Conservation (phyloP, 768 basidiomycete species). For the Phaffia tasmanica region DNA sequence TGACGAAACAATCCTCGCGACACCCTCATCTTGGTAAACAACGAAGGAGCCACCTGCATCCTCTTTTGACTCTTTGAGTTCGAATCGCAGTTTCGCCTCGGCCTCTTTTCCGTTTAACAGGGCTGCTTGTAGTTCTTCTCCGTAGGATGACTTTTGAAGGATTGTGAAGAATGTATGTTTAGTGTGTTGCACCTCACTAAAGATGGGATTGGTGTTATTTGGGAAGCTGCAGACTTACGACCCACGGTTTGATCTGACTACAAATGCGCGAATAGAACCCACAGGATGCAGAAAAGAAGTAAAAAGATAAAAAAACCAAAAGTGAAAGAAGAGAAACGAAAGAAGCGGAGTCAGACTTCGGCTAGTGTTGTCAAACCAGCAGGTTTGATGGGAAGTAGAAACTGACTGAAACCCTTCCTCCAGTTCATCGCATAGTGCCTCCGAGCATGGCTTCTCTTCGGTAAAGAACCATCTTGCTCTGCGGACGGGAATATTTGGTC, state of each 20-base stretch:
- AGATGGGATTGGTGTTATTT: background rate
- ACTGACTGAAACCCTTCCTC: slow-evolving; percentile 22
- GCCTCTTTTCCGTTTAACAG: slow-evolving; percentile 15
- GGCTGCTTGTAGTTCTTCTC: slow-evolving; percentile 20
- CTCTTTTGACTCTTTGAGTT: slow-evolving; percentile 12
- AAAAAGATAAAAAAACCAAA: background rate
- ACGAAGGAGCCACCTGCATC: slow-evolving; percentile 12
- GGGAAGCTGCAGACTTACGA: slow-evolving; percentile 1
- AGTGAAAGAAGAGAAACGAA: background rate
- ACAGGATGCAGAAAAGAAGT: background rate
- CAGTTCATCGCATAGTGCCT: slow-evolving; percentile 20
- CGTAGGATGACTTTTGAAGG: slow-evolving; percentile 9
- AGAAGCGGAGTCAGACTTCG: background rate
- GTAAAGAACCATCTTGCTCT: slow-evolving; percentile 24
- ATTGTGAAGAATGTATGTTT: background rate
- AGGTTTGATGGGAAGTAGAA: background rate
- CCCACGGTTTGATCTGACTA: slow-evolving; percentile 24
- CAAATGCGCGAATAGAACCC: background rate
- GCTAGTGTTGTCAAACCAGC: background rate
- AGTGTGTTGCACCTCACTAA: background rate
- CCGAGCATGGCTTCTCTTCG: slow-evolving; percentile 12
- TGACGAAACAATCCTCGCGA: slow-evolving; percentile 18
- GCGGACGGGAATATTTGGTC: slow-evolving; percentile 24
- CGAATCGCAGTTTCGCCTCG: slow-evolving; percentile 23
- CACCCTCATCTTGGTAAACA: slow-evolving; percentile 20